phyloP scores from a whole-genome alignment of 305 asterid genomes.

The Vinca major region DNA sequence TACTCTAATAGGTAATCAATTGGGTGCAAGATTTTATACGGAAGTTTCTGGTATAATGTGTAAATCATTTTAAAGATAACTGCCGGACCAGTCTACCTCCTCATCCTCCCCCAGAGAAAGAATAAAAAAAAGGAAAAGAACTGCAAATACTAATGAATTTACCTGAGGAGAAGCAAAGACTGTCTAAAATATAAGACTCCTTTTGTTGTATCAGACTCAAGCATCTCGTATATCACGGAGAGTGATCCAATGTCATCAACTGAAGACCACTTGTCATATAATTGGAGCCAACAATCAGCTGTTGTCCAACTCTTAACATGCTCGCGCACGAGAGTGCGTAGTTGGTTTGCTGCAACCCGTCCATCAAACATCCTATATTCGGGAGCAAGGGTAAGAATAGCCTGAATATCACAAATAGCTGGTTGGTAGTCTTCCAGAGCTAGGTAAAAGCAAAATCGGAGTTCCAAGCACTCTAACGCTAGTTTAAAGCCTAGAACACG shows the following conservation, averaged over 20 bases:
- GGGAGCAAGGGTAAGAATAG: constrained; percentile 78
- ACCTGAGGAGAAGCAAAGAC: constrained; percentile 93
- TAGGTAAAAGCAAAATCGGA: constrained; percentile 78
- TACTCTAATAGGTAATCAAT: neutral
- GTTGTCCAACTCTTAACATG: constrained; percentile 91
- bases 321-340: constrained; percentile 70
- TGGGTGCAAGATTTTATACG: neutral
- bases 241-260: constrained; percentile 96
- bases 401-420: constrained; percentile 83
- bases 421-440: constrained; percentile 73
- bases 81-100: neutral
- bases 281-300: constrained; percentile 97
- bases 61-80: too few relatives aligned
- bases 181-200: constrained; percentile 90
- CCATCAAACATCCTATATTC: constrained; percentile 83
- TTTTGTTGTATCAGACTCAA: constrained; percentile 83
- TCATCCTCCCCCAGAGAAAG: neutral
- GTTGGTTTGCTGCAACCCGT: constrained; percentile 68
- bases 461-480: constrained; percentile 90
- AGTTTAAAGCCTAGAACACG: constrained; percentile 79
- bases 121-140: neutral
- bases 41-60: too few relatives aligned
- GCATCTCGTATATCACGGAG: constrained; percentile 94
- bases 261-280: constrained; percentile 87
- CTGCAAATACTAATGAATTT: constrained; percentile 14